These are phyloP conservation scores for Calcarisporium arbuscula DNA, from an alignment of 2,329 filamentous ascomycete genomes.

Conservation along the genomic window DNA sequence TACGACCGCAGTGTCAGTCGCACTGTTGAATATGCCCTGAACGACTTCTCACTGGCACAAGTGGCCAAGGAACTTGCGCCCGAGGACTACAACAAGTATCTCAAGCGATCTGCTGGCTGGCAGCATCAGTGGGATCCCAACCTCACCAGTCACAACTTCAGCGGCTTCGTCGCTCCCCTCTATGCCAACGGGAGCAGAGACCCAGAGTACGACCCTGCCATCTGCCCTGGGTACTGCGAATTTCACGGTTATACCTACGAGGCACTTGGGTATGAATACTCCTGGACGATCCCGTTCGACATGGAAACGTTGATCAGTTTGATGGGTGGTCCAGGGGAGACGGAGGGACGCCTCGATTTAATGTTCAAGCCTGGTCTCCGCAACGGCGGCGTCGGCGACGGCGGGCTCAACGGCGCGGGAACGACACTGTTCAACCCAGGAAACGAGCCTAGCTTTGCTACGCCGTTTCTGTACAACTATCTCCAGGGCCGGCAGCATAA, in stretches of 20 bases:
- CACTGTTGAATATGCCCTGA: constrained; percentile 51
- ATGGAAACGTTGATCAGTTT: constrained; percentile 43
- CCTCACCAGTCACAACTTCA: constrained; percentile 11
- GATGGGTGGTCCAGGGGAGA: constrained; percentile 43
- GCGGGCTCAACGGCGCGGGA: constrained; percentile 16
- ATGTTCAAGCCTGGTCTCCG: constrained; percentile 31
- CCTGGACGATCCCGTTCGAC: constrained; percentile 53
- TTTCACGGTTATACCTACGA: constrained; percentile 25
- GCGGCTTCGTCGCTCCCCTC: constrained; percentile 3
- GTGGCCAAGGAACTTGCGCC: constrained; percentile 35
- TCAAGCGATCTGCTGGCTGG: constrained; percentile 41
- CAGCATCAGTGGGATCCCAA: constrained; percentile 51
- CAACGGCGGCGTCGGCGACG: constrained; percentile 31
- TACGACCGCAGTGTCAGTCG: constrained; percentile 47
- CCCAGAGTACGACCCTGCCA: constrained; percentile 1
- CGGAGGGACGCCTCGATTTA: constrained; percentile 41
- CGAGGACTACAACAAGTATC: constrained; percentile 41
- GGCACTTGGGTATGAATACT: constrained; percentile 48
- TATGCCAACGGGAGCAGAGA: constrained; percentile 42
- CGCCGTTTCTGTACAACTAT: constrained; percentile 53
- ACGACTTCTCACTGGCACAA: constrained; percentile 47
- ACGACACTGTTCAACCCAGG: constrained; percentile 24
- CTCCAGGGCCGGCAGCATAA: constrained; percentile 41
- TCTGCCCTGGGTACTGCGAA: constrained; percentile 3
- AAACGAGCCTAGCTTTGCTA: constrained; percentile 50